Conservation (phyloP, 2,329 filamentous ascomycete species). For the Venturia carpophila region DNA sequence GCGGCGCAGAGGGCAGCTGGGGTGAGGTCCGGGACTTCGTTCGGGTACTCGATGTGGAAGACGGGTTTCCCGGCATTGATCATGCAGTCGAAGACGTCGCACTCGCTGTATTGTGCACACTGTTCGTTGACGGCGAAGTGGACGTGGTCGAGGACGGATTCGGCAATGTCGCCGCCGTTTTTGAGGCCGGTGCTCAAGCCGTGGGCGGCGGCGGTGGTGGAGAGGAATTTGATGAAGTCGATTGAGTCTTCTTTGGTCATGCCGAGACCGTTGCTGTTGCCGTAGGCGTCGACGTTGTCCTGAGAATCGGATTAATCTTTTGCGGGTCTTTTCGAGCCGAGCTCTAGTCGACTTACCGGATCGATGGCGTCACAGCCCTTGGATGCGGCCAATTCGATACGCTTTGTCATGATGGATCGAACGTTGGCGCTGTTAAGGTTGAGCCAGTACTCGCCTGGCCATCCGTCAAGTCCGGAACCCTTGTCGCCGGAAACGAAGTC, state of each 20-base stretch:
- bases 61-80: conserved; percentile 56
- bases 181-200: conserved; percentile 39
- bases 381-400: conserved; percentile 50
- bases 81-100: conserved; percentile 50
- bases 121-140: conserved; percentile 65
- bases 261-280: conserved; percentile 21
- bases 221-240: conserved; percentile 16
- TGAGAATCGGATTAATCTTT: not conserved
- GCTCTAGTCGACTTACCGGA: conserved; percentile 20
- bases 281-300: conserved; percentile 25
- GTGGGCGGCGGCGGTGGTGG: conserved; percentile 4
- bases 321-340: not conserved
- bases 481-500: conserved; percentile 49
- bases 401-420: conserved; percentile 53
- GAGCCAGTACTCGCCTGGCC: conserved; percentile 62
- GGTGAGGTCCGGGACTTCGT: not conserved
- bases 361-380: conserved; percentile 60
- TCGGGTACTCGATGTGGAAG: conserved; percentile 64
- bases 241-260: conserved; percentile 16
- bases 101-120: conserved; percentile 55
- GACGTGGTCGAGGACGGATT: conserved; percentile 41
- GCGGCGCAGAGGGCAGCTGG: conserved; percentile 13
- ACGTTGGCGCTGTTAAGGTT: conserved; percentile 52
- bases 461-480: conserved; percentile 53
- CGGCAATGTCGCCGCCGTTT: conserved; percentile 11